Evolutionary conservation across 768 basidiomycete genomes (phyloP).

Genomic region (Tulasnella sp.): DNA sequence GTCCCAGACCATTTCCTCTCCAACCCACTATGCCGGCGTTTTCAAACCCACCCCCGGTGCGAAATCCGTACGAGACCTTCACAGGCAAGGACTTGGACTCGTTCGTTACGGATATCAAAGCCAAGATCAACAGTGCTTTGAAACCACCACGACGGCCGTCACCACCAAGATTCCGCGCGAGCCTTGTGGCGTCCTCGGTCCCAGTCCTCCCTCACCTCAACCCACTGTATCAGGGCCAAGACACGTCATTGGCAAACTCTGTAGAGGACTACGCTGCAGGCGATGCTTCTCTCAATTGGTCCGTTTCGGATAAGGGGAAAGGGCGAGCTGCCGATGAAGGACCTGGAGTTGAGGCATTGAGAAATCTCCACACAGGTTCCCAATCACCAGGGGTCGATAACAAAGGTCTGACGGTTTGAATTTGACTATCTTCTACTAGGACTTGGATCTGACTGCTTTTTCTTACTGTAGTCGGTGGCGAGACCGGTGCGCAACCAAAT

Average conservation of each 20-base stretch:
- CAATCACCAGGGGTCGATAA: neutral
- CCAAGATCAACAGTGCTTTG: neutral
- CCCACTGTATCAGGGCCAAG: neutral
- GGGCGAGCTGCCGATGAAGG: neutral
- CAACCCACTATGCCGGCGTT: neutral
- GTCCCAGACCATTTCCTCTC: neutral
- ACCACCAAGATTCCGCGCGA: neutral
- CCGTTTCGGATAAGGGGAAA: conserved; percentile 2
- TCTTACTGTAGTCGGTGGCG: neutral
- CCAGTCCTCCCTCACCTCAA: neutral
- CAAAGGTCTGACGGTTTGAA: neutral
- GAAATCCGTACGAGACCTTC: conserved; percentile 4
- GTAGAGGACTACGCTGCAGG: neutral
- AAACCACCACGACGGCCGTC: neutral
- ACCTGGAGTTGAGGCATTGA: neutral
- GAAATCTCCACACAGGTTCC: neutral
- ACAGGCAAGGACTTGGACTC: conserved; percentile 3
- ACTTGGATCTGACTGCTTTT: neutral
- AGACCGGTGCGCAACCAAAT: neutral
- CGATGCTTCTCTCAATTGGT: neutral
- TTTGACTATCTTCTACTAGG: neutral
- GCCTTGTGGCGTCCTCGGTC: neutral
- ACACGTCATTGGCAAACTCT: neutral
- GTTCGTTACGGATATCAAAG: conserved; percentile 1
- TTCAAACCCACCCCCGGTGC: neutral